Conservation (phyloP, 768 basidiomycete genomes). For the Lactarius hatsudake region DNA sequence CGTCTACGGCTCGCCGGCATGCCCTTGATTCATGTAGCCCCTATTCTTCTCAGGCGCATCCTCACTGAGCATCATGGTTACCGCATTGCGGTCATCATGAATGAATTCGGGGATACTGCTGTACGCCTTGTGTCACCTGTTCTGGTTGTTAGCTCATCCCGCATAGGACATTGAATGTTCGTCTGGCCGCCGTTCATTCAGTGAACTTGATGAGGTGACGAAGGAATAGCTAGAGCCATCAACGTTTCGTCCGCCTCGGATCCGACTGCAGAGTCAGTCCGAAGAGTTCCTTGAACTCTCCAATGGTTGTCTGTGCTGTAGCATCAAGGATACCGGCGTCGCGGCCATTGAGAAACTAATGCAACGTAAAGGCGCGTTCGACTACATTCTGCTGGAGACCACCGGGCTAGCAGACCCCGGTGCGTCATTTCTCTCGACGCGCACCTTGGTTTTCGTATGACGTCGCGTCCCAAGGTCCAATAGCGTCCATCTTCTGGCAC, state of each 20-base stretch:
- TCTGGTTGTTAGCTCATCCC: conserved; percentile 27
- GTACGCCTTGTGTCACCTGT: conserved; percentile 41
- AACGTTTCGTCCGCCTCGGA: conserved; percentile 70
- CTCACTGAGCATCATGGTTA: conserved; percentile 92
- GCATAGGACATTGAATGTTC: conserved; percentile 87
- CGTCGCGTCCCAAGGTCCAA: conserved; percentile 53
- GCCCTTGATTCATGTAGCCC: neutral
- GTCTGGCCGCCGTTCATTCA: conserved; percentile 16
- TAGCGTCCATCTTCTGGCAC: conserved; percentile 83
- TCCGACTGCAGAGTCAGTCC: conserved; percentile 58
- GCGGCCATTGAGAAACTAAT: conserved; percentile 94
- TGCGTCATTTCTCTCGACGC: conserved; percentile 32
- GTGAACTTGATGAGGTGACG: conserved; percentile 3
- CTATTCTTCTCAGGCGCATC: conserved; percentile 58
- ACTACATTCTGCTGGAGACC: conserved; percentile 93
- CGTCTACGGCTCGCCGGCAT: conserved; percentile 27
- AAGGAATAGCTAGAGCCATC: conserved; percentile 70
- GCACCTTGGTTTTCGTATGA: neutral
- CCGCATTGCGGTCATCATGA: conserved; percentile 97
- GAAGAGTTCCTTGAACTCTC: conserved; percentile 91
- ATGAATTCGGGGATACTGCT: conserved; percentile 95
- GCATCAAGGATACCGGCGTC: conserved; percentile 89
- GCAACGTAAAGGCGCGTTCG: conserved; percentile 82
- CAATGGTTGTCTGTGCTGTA: conserved; percentile 98
- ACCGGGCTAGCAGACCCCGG: conserved; percentile 97